A percentile compares a stretch with the other conserved stretches of the same genome.
Conservation (phyloP, 257 asterid genomes). For the Gynochthodes officinalis region DNA sequence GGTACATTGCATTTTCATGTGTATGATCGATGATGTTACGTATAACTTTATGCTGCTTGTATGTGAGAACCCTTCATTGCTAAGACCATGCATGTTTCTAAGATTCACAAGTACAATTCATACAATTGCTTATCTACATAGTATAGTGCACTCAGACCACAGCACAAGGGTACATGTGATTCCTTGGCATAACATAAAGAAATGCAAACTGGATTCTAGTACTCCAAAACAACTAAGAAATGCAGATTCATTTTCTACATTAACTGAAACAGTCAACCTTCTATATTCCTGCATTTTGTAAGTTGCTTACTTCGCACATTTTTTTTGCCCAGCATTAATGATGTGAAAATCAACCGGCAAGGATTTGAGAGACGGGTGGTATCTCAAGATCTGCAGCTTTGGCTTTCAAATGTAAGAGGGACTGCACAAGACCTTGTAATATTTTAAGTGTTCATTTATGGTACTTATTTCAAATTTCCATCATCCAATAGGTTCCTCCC, state of each 20-base stretch:
- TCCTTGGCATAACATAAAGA: background rate
- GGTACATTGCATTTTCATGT: background rate
- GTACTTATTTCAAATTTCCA: constrained; percentile 8
- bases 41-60: background rate
- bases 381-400: constrained; percentile 94
- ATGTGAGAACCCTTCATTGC: background rate
- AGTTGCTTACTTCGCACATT: constrained; percentile 7
- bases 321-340: constrained; percentile 43
- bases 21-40: background rate
- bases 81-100: background rate
- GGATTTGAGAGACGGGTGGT: constrained; percentile 95
- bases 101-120: background rate
- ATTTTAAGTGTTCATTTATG: background rate
- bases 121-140: background rate
- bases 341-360: constrained; percentile 71
- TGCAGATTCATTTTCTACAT: background rate
- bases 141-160: background rate
- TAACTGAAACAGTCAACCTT: background rate
- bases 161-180: background rate
- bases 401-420: constrained; percentile 88
- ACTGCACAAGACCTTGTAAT: background rate
- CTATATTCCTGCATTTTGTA: background rate
- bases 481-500: constrained; percentile 64
- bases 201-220: background rate
- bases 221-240: background rate